phyloP scores from a whole-genome alignment of 139 green algal genomes.

The Pedinophyceae sp. region DNA sequence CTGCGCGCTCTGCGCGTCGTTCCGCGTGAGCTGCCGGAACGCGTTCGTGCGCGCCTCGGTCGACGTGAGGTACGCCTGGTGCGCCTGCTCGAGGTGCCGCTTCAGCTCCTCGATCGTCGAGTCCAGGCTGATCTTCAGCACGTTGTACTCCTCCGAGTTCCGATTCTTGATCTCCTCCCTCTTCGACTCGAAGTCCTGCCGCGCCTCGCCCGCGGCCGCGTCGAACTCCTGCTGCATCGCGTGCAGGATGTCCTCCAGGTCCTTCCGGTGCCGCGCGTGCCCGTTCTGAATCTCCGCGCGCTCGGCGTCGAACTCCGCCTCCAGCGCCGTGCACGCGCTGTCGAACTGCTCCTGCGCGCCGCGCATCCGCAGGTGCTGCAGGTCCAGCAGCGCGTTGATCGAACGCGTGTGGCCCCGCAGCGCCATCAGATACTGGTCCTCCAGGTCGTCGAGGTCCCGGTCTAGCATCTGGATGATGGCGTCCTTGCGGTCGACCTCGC shows the following conservation, averaged over 20 bases:
- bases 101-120: slow-evolving; percentile 70
- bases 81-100: slow-evolving; percentile 48
- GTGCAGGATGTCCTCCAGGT: slow-evolving; percentile 54
- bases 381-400: slow-evolving; percentile 51
- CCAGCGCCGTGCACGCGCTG: slow-evolving; percentile 30
- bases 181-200: slow-evolving; percentile 22
- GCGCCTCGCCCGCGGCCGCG: slow-evolving; percentile 11
- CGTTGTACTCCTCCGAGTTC: slow-evolving; percentile 80
- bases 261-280: slow-evolving; percentile 53
- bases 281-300: slow-evolving; percentile 34
- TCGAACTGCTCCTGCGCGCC: slow-evolving; percentile 42
- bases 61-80: slow-evolving; percentile 15
- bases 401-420: slow-evolving; percentile 35
- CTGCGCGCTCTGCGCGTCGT: slow-evolving; percentile 42
- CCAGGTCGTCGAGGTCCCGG: slow-evolving; percentile 62
- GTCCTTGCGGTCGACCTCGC: slow-evolving; percentile 66
- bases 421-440: slow-evolving; percentile 63
- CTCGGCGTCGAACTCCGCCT: slow-evolving; percentile 56
- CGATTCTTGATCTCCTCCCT: slow-evolving; percentile 57
- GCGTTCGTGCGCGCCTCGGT: slow-evolving; percentile 50
- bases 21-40: slow-evolving; percentile 55
- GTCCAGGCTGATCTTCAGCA: slow-evolving; percentile 74
- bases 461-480: slow-evolving; percentile 70
- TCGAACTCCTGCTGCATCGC: slow-evolving; percentile 48
- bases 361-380: slow-evolving; percentile 47